phyloP scores from a whole-genome alignment of 2,329 filamentous ascomycete genomes.

The Pyrenochaeta sp. region DNA sequence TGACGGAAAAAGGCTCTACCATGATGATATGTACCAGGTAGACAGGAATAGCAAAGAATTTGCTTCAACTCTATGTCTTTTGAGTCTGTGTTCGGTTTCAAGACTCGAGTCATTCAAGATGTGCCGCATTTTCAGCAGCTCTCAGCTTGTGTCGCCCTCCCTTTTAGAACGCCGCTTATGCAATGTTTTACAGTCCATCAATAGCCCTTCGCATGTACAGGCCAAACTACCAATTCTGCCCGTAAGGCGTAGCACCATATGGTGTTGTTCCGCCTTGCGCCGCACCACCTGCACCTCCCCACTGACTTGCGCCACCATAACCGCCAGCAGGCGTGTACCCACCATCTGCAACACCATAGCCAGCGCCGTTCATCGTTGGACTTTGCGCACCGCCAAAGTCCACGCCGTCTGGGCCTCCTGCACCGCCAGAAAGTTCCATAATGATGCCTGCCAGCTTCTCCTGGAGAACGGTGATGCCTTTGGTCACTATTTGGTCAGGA shows the following conservation, averaged over 20 bases:
- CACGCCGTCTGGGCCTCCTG: conserved; percentile 58
- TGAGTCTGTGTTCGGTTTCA: neutral
- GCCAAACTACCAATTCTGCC: conserved; percentile 41
- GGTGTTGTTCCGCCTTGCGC: conserved; percentile 58
- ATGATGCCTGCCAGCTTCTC: conserved; percentile 87
- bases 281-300: conserved; percentile 62
- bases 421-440: conserved; percentile 66
- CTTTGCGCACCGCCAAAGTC: conserved; percentile 72
- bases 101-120: neutral
- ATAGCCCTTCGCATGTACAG: neutral
- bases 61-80: conserved; percentile 3
- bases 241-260: conserved; percentile 70
- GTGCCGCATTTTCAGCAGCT: too few species aligned
- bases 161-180: conserved; percentile 39
- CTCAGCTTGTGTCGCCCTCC: conserved; percentile 8
- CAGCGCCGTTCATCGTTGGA: conserved; percentile 61
- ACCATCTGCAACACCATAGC: conserved; percentile 66
- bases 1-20: conserved; percentile 9
- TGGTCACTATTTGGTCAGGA: conserved; percentile 86
- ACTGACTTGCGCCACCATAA: conserved; percentile 64
- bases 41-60: conserved; percentile 10
- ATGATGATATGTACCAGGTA: conserved; percentile 9
- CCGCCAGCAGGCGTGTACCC: conserved; percentile 70
- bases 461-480: conserved; percentile 88
- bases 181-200: conserved; percentile 19